Percentiles rank a stretch among this genome's conserved stretches.
Evolutionary conservation across 345 rosid genomes (phyloP).

Genomic region (Melaleuca quinquenervia): DNA sequence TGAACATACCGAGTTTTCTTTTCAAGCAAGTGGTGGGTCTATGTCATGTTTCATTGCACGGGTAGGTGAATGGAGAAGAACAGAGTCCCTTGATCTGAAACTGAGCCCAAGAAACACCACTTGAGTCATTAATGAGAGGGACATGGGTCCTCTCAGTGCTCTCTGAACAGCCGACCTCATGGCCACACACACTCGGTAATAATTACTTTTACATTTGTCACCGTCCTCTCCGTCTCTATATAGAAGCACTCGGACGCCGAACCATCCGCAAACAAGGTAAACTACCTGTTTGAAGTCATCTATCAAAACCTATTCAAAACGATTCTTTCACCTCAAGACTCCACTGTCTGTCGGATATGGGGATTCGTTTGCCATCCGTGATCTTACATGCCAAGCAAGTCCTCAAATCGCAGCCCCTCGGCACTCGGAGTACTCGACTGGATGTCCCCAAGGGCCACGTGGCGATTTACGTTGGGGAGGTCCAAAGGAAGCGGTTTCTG

Average conservation of each 20-base stretch:
- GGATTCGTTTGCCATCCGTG: constrained; percentile 14
- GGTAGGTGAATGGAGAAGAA: background rate
- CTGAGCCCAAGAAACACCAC: background rate
- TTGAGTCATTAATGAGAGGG: background rate
- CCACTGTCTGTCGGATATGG: constrained; percentile 4
- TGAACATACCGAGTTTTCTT: background rate
- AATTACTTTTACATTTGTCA: background rate
- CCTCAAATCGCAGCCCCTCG: background rate
- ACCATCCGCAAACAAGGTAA: background rate
- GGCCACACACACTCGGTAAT: background rate
- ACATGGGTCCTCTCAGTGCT: background rate
- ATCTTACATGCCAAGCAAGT: constrained; percentile 12
- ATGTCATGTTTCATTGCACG: background rate
- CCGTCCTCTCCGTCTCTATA: background rate
- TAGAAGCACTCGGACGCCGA: background rate
- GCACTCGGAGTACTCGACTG: background rate
- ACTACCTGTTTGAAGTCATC: background rate
- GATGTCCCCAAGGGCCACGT: constrained; percentile 31
- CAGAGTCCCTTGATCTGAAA: background rate
- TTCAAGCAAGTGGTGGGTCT: background rate
- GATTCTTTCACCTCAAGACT: background rate
- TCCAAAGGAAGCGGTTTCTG: constrained; percentile 19
- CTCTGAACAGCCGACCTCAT: background rate
- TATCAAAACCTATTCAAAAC: background rate
- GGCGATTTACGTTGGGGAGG: constrained; percentile 35